These are phyloP conservation scores for Lactarius vividus DNA, from an alignment of 768 basidiomycete genomes.

Conservation along the genomic window DNA sequence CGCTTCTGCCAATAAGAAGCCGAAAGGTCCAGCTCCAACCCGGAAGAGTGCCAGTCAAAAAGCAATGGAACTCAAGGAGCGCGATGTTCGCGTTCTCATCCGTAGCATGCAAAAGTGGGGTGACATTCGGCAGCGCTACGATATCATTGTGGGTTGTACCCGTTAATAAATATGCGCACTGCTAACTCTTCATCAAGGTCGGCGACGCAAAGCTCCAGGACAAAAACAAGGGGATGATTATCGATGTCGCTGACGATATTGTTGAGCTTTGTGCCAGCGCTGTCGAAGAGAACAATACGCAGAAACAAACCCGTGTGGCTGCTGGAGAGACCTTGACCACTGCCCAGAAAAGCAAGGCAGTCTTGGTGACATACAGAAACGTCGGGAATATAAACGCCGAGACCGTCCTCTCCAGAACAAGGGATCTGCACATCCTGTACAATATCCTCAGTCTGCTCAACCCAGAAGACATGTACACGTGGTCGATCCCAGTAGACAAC, in stretches of 20 bases:
- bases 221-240: slow-evolving; percentile 92
- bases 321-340: slow-evolving; percentile 88
- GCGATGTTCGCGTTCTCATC: slow-evolving; percentile 93
- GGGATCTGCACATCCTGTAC: slow-evolving; percentile 85
- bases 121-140: slow-evolving; percentile 92
- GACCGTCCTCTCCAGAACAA: slow-evolving; percentile 86
- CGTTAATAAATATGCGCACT: slow-evolving; percentile 11
- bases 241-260: slow-evolving; percentile 90
- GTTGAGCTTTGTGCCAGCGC: slow-evolving; percentile 81
- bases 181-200: slow-evolving; percentile 49
- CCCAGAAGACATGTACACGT: slow-evolving; percentile 68
- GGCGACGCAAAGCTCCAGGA: slow-evolving; percentile 84
- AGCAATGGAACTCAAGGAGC: slow-evolving; percentile 95
- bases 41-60: slow-evolving; percentile 92
- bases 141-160: slow-evolving; percentile 74
- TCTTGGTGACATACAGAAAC: slow-evolving; percentile 85
- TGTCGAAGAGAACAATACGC: slow-evolving; percentile 78
- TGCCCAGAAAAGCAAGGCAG: slow-evolving; percentile 95
- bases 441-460: slow-evolving; percentile 67
- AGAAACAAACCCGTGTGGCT: slow-evolving; percentile 70
- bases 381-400: slow-evolving; percentile 97
- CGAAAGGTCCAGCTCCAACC: slow-evolving; percentile 64
- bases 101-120: slow-evolving; percentile 97
- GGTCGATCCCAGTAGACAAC: slow-evolving; percentile 88
- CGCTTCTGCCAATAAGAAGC: slow-evolving; percentile 67